Conservation (phyloP, 2,329 filamentous ascomycete species). For the Aspergillus fischeri region DNA sequence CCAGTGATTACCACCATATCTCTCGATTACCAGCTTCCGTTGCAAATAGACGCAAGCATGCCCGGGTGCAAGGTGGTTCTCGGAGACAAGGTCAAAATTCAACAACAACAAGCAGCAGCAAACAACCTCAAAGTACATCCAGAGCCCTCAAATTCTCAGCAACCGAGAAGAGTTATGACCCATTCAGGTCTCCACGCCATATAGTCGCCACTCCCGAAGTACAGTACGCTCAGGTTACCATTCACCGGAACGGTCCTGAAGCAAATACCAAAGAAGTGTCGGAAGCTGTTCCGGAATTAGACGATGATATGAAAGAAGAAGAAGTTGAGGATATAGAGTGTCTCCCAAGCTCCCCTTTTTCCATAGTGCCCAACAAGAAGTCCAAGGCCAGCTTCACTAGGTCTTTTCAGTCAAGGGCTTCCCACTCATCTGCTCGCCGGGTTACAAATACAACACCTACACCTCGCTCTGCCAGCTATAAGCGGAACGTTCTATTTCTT, state of each 20-base stretch:
- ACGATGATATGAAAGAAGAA: constrained; percentile 11
- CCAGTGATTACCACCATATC: constrained; percentile 86
- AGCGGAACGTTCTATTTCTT: constrained; percentile 60
- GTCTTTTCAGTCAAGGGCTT: constrained; percentile 44
- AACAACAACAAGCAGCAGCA: constrained; percentile 50
- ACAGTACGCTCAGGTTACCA: constrained; percentile 63
- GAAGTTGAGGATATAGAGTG: constrained; percentile 11
- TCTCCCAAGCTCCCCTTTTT: constrained; percentile 26
- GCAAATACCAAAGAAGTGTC: constrained; percentile 7
- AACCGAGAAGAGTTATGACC: constrained; percentile 70
- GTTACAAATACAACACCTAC: constrained; percentile 30
- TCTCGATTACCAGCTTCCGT: constrained; percentile 33
- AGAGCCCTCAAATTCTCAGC: constrained; percentile 43
- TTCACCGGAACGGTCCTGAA: constrained; percentile 52
- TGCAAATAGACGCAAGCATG: constrained; percentile 22
- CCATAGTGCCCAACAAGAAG: constrained; percentile 29
- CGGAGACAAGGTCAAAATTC: constrained; percentile 54
- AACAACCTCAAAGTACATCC: constrained; percentile 45
- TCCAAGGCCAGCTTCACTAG: constrained; percentile 31
- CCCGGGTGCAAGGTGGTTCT: constrained; percentile 13
- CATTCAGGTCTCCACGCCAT: constrained; percentile 67
- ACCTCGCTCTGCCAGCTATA: constrained; percentile 50
- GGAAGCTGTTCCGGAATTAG: constrained; percentile 15
- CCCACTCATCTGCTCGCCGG: constrained; percentile 46
- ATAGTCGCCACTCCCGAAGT: constrained; percentile 47